Evolutionary conservation across 768 basidiomycete genomes (phyloP), one percentile per base, ranked within the genome.

Genomic region (Suillus decipiens): DNA sequence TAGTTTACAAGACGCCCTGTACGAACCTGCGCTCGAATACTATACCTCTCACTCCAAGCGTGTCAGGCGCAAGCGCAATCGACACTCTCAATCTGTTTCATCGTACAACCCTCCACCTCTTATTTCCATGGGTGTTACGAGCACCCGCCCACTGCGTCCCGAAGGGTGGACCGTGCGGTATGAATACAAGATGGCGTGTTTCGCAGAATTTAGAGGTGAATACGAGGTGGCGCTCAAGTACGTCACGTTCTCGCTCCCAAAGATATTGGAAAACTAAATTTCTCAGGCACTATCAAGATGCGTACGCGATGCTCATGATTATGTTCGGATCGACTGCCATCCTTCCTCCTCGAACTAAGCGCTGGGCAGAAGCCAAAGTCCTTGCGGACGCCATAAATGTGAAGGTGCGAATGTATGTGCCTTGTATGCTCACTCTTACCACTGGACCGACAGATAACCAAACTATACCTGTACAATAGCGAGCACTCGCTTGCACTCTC

Each of bases 331-430:
- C 93, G 8, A 90, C 90, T 2, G 87, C 88, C 5, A 90, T 92
- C 57, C 78, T 97, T 9, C 93, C 92, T 1, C 95, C 95, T 6
- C 86, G 96, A 10, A 98, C 95, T 1, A 99, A 99, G 73, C 84
- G 96, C 36, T 99, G 96, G 96, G 95, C 96, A 17, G 97, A 99
- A 75, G 96, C 96, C 3, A 97, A 96, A 74, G 97, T 99, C 2
- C 82, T 99, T 2, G 95, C 93, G 0, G 97, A 99, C 72, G 92
- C 93, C 67, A 89, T 98, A 65, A 92, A 89, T 63, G 80, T 97
- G 72, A 96, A 97, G 80, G 95, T 93, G 64, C 61, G 76, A 64
- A n/a, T 31, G 17, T 9, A 14, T 9, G 36, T 64, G 15, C 15
- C 11, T 8, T 48, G 22, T 34, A 19, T 17, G 19, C 15, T 12